A percentile compares a stretch with the other conserved stretches of the same genome.
These are phyloP conservation scores for Coccomyxa sp. DNA, from an alignment of 139 green algal species.

Conservation along the genomic window DNA sequence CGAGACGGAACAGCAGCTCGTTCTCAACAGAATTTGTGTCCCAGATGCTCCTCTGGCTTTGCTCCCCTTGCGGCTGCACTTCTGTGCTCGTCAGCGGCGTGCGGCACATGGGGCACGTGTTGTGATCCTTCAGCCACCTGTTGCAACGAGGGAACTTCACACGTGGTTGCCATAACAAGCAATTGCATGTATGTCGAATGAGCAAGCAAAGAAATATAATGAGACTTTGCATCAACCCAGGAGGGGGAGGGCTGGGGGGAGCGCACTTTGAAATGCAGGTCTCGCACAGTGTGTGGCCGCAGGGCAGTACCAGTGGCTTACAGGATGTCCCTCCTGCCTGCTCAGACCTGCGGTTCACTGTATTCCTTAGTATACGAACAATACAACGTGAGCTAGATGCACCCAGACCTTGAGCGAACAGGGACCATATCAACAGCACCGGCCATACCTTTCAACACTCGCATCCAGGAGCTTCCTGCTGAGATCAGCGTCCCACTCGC, in stretches of 20 bases:
- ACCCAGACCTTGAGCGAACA: too few species aligned
- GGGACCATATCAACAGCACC: too few species aligned
- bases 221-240: neutral
- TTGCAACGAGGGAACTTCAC: neutral
- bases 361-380: too few species aligned
- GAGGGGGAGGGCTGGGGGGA: neutral
- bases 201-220: neutral
- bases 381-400: too few species aligned
- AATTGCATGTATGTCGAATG: neutral
- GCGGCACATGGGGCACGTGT: neutral
- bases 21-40: neutral
- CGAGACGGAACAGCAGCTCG: neutral
- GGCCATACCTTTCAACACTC: too few species aligned
- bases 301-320: constrained; percentile 25
- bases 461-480: too few species aligned
- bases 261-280: constrained; percentile 52
- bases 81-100: neutral
- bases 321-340: neutral
- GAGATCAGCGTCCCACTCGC: neutral
- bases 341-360: too few species aligned
- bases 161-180: neutral
- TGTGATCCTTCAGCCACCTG: neutral
- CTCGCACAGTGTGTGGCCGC: constrained; percentile 64
- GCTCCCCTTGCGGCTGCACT: too few species aligned
- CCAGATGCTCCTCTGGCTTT: neutral